phyloP scores from a whole-genome alignment of 2,329 filamentous ascomycete species.

The Lachnellula cervina region DNA sequence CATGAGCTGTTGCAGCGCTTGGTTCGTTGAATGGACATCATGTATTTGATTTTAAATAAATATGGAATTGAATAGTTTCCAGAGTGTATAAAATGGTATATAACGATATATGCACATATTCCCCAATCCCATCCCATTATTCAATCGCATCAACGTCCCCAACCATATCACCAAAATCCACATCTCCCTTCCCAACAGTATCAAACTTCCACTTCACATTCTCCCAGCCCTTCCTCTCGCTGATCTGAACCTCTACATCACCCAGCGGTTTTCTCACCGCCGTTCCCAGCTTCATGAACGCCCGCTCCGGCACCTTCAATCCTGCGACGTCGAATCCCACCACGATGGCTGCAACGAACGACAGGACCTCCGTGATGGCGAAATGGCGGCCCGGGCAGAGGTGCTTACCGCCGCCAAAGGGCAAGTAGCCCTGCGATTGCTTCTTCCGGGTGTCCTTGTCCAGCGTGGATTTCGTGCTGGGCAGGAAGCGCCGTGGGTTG shows the following conservation, averaged over 20 bases:
- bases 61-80: too few relatives aligned
- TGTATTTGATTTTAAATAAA: too few relatives aligned
- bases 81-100: too few relatives aligned
- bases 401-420: conserved; percentile 38
- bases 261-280: conserved; percentile 24
- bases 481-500: conserved; percentile 39
- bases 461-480: conserved; percentile 15
- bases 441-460: conserved; percentile 14
- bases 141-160: conserved; percentile 3
- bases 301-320: conserved; percentile 13
- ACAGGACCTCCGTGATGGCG: conserved; percentile 36
- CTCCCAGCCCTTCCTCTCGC: conserved; percentile 20
- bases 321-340: conserved; percentile 26
- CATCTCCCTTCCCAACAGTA: conserved; percentile 2
- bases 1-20: too few relatives aligned
- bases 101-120: too few relatives aligned
- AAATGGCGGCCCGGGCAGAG: conserved; percentile 38
- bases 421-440: conserved; percentile 32
- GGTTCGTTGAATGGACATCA: too few relatives aligned
- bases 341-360: conserved; percentile 31
- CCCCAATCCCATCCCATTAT: not conserved
- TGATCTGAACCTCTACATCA: conserved; percentile 19
- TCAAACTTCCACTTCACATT: conserved; percentile 25
- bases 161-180: conserved; percentile 10
- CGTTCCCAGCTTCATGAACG: conserved; percentile 20